phyloP scores from a whole-genome alignment of 1,284 basidiomycete genomes.

The Apiotrichum laibachii region DNA sequence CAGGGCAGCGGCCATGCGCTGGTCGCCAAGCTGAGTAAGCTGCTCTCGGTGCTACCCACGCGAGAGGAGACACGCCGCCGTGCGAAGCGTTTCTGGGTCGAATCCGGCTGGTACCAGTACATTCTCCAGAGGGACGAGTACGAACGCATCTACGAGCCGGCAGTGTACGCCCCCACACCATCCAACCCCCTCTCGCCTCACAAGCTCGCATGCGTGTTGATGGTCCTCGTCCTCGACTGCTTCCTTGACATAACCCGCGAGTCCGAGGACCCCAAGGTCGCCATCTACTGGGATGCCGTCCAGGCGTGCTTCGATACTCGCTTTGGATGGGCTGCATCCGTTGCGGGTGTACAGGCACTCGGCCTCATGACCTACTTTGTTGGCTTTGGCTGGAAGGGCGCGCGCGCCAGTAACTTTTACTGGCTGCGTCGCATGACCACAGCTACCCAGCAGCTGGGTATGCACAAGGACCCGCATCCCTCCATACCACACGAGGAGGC shows the following conservation, averaged over 20 bases:
- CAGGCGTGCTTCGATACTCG: constrained; percentile 46
- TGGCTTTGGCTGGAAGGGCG: constrained; percentile 43
- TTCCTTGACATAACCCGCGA: constrained; percentile 37
- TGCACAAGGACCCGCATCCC: constrained; percentile 45
- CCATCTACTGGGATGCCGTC: constrained; percentile 40
- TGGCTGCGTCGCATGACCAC: constrained; percentile 45
- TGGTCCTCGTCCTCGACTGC: constrained; percentile 40
- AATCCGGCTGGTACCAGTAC: constrained; percentile 39
- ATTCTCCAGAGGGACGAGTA: constrained; percentile 40
- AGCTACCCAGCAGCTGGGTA: constrained; percentile 38
- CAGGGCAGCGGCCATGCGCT: constrained; percentile 4
- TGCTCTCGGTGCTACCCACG: constrained; percentile 34
- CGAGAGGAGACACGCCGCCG: constrained; percentile 30
- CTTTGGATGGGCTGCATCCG: constrained; percentile 43
- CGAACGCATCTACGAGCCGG: constrained; percentile 40
- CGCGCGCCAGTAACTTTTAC: constrained; percentile 40
- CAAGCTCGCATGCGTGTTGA: constrained; percentile 46
- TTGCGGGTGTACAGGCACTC: constrained; percentile 44
- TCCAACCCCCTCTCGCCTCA: constrained; percentile 44
- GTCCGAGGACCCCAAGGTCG: constrained; percentile 33
- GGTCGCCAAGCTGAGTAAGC: constrained; percentile 22
- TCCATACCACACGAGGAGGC: constrained; percentile 36
- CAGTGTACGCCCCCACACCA: constrained; percentile 39
- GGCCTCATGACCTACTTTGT: constrained; percentile 41
- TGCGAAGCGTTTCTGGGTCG: constrained; percentile 33